Conservation (phyloP, 305 asterid species). For the Fraxinus ornus region DNA sequence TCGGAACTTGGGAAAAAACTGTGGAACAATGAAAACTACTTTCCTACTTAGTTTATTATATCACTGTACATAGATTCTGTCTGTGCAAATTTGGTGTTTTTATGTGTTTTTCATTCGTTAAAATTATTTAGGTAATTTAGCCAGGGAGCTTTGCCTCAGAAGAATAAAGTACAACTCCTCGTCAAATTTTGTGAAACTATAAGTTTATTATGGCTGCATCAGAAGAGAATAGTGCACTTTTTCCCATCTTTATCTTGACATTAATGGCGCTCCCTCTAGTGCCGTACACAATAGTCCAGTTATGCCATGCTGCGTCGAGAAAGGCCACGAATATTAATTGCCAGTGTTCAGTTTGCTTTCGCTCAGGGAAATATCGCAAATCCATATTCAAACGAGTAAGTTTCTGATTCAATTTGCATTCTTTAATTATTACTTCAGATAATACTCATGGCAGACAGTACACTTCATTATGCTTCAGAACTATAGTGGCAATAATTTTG, state of each 20-base stretch:
- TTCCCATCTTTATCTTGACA: constrained; percentile 88
- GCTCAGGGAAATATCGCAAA: constrained; percentile 89
- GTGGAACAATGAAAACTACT: neutral
- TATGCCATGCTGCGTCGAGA: constrained; percentile 58
- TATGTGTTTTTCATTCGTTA: neutral
- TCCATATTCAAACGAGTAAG: constrained; percentile 85
- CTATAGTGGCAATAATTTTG: constrained; percentile 16
- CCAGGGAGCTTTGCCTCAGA: constrained; percentile 18
- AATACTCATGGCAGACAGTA: neutral
- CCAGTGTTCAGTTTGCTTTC: constrained; percentile 85
- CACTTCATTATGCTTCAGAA: neutral
- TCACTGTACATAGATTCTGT: neutral
- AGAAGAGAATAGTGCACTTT: constrained; percentile 84
- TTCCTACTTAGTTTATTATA: neutral
- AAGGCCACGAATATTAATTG: constrained; percentile 67
- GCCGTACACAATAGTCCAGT: constrained; percentile 77
- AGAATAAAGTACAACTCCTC: neutral
- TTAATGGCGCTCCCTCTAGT: constrained; percentile 91
- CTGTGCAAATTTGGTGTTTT: neutral
- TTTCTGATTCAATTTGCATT: constrained; percentile 20
- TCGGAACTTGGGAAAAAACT: neutral
- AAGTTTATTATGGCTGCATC: constrained; percentile 67
- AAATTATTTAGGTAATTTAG: constrained; percentile 3
- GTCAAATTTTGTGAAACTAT: constrained; percentile 27
- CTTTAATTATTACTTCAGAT: neutral